Evolutionary conservation across 345 rosid genomes (phyloP).

Genomic region (Linum trigynum): DNA sequence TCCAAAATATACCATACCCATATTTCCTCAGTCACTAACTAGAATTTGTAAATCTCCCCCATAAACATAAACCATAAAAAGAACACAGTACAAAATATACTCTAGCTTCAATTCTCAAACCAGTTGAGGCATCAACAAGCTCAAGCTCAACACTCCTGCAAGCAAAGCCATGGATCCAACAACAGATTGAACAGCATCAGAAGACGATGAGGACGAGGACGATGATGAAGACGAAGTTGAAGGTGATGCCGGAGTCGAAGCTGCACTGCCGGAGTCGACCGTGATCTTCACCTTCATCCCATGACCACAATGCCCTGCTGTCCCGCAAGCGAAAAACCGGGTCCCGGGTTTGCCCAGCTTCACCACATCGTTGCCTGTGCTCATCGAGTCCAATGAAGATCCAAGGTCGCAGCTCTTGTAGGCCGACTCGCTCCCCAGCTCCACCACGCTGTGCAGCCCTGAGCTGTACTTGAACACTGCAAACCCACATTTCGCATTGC

Average conservation of each 20-base stretch:
- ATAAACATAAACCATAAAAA: not conserved
- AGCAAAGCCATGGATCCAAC: not conserved
- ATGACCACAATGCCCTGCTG: slow-evolving; percentile 69
- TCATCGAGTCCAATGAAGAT: slow-evolving; percentile 44
- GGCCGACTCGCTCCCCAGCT: slow-evolving; percentile 54
- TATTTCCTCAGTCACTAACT: too few species aligned
- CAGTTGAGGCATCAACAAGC: not conserved
- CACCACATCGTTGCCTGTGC: slow-evolving; percentile 65
- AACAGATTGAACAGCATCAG: slow-evolving; percentile 8
- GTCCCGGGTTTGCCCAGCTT: slow-evolving; percentile 59
- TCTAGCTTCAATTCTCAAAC: not conserved
- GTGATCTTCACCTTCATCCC: slow-evolving; percentile 87
- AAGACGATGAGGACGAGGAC: slow-evolving; percentile 13
- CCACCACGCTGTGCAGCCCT: slow-evolving; percentile 81
- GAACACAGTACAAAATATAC: not conserved
- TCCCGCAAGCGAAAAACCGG: slow-evolving; percentile 80
- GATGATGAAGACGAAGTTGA: slow-evolving; percentile 1
- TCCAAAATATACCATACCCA: too few species aligned
- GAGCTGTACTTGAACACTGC: slow-evolving; percentile 70
- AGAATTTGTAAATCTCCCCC: not conserved
- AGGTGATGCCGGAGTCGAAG: slow-evolving; percentile 23
- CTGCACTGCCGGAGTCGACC: slow-evolving; percentile 36
- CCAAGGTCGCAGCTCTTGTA: slow-evolving; percentile 79
- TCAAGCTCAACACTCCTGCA: not conserved
- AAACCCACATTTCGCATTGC: not conserved